Conservation (phyloP, 1,139 yeast genomes). For the Debaryomyces sp. region DNA sequence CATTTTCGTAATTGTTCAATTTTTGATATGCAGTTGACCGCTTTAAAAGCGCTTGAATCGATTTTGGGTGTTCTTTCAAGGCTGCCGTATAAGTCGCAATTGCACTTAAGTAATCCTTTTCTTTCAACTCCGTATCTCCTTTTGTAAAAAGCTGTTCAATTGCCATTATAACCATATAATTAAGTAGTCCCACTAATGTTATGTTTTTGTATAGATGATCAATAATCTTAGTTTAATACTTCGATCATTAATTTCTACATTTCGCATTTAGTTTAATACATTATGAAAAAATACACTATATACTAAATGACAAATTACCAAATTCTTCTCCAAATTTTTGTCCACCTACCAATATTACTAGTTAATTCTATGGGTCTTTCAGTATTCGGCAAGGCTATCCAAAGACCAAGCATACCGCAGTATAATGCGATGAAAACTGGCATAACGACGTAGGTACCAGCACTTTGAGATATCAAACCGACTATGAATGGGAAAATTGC, state of each 20-base stretch:
- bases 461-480: slow-evolving; percentile 53
- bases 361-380: slow-evolving; percentile 19
- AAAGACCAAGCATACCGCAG: slow-evolving; percentile 36
- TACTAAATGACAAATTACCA: background rate
- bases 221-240: background rate
- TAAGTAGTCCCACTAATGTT: background rate
- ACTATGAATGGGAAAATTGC: slow-evolving; percentile 60
- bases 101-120: slow-evolving; percentile 42
- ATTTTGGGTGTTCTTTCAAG: slow-evolving; percentile 42
- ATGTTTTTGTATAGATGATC: background rate
- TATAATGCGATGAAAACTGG: slow-evolving; percentile 52
- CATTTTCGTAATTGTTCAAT: slow-evolving; percentile 48
- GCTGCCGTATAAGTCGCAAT: slow-evolving; percentile 35
- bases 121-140: slow-evolving; percentile 35
- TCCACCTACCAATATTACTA: background rate
- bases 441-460: slow-evolving; percentile 58
- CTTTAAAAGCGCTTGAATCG: slow-evolving; percentile 56
- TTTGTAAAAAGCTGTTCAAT: slow-evolving; percentile 38
- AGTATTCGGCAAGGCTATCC: slow-evolving; percentile 51
- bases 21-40: slow-evolving; percentile 62
- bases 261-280: background rate
- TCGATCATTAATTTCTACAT: background rate
- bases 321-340: background rate
- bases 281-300: background rate
- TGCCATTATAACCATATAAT: slow-evolving; percentile 32